Evolutionary conservation across 176 grass and related monocot species (phyloP).

Genomic region (Alloteropsis semialata): DNA sequence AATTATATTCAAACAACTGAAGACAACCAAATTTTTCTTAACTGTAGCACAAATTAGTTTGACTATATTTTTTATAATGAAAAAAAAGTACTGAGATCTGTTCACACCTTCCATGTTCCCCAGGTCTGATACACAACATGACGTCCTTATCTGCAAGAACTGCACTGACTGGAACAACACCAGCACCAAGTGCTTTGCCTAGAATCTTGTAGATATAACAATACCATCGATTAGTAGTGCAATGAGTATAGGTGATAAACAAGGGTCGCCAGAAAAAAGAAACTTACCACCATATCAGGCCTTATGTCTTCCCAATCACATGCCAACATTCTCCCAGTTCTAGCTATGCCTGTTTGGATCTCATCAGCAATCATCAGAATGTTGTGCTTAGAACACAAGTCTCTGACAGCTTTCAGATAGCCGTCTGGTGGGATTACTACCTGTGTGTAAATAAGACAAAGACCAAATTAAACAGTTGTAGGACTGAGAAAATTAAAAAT

Average conservation of each 20-base stretch:
- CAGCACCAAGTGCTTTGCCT: constrained; percentile 95
- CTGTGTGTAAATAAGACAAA: constrained; percentile 25
- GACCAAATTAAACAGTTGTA: not conserved
- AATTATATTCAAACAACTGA: not conserved
- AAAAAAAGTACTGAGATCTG: not conserved
- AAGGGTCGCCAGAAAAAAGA: not conserved
- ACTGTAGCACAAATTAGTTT: not conserved
- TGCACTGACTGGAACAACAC: constrained; percentile 93
- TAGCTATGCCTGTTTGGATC: constrained; percentile 97
- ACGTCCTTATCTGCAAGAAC: constrained; percentile 94
- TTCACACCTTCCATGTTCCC: constrained; percentile 92
- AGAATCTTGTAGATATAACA: constrained; percentile 56
- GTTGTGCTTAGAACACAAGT: constrained; percentile 80
- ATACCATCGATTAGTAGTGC: constrained; percentile 6
- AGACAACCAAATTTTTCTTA: not conserved
- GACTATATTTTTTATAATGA: not conserved
- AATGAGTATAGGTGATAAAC: not conserved
- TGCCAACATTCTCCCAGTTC: constrained; percentile 90
- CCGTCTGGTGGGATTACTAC: constrained; percentile 89
- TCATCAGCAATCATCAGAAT: constrained; percentile 99
- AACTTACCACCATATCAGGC: constrained; percentile 90
- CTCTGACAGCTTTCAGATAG: constrained; percentile 88
- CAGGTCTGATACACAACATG: constrained; percentile 96
- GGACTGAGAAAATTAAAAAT: not conserved
- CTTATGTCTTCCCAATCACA: constrained; percentile 86